phyloP scores from a whole-genome alignment of 768 basidiomycete genomes.

The Mycena vulgaris region DNA sequence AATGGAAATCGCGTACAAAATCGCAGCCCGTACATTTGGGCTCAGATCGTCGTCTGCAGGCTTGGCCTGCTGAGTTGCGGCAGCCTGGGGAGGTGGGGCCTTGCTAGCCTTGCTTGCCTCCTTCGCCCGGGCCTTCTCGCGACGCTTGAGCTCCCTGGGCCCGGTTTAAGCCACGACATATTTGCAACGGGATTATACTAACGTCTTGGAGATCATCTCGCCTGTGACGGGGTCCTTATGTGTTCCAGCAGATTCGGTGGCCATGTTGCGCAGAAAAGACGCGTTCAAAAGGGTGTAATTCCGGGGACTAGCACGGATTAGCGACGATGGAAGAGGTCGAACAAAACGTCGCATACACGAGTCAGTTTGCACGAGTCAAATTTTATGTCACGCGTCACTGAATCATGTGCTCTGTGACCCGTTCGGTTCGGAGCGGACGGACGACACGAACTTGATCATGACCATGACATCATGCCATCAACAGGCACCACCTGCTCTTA shows the following conservation, averaged over 20 bases:
- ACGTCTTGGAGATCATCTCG: constrained; percentile 98
- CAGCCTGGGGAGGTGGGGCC: constrained; percentile 59
- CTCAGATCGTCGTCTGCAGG: constrained; percentile 86
- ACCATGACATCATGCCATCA: constrained; percentile 9
- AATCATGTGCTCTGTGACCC: too few species aligned
- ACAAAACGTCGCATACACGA: constrained; percentile 32
- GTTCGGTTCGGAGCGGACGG: too few species aligned
- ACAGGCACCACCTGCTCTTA: background rate
- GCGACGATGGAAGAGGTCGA: constrained; percentile 14
- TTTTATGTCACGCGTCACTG: background rate
- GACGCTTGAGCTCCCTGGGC: constrained; percentile 91
- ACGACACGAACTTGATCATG: too few species aligned
- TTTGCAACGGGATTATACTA: constrained; percentile 47
- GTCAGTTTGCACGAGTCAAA: constrained; percentile 25
- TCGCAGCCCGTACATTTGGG: constrained; percentile 74
- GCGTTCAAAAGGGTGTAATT: constrained; percentile 29
- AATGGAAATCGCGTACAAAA: constrained; percentile 17
- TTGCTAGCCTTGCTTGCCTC: constrained; percentile 83
- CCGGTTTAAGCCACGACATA: constrained; percentile 34
- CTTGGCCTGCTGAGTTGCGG: constrained; percentile 58
- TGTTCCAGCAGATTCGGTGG: constrained; percentile 60
- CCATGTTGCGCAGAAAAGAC: constrained; percentile 54
- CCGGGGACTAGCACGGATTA: constrained; percentile 17
- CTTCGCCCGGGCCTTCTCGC: constrained; percentile 88
- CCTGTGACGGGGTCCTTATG: constrained; percentile 92